Percentiles rank a stretch among this genome's conserved stretches.
Conservation (phyloP, 2,329 filamentous ascomycete species). For the Penicillium sp. region DNA sequence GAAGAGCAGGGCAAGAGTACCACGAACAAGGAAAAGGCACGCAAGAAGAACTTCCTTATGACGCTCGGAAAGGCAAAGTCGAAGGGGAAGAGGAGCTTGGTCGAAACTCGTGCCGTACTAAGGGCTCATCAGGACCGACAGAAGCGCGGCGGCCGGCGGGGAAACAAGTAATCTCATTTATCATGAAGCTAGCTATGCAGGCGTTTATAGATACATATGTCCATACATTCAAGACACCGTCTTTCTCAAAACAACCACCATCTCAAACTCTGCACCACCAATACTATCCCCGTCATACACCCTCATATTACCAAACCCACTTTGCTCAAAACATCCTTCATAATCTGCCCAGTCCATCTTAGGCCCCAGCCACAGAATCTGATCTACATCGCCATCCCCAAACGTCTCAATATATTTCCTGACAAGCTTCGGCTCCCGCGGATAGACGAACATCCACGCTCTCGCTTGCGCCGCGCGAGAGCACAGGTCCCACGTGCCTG, state of each 20-base stretch:
- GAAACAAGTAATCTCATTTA: slow-evolving; percentile 58
- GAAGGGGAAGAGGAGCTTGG: slow-evolving; percentile 93
- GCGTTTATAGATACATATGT: slow-evolving; percentile 4
- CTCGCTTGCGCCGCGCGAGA: slow-evolving; percentile 47
- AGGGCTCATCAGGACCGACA: slow-evolving; percentile 80
- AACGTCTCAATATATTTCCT: slow-evolving; percentile 47
- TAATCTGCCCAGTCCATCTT: slow-evolving; percentile 37
- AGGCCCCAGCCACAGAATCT: slow-evolving; percentile 38
- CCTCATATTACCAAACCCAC: slow-evolving; percentile 28
- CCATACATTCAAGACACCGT: slow-evolving; percentile 2
- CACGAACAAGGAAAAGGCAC: slow-evolving; percentile 94
- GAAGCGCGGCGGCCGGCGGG: slow-evolving; percentile 81
- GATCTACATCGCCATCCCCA: slow-evolving; percentile 21
- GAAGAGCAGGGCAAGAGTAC: slow-evolving; percentile 89
- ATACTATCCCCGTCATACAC: slow-evolving; percentile 11
- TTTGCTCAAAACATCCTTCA: slow-evolving; percentile 31
- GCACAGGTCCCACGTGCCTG: slow-evolving; percentile 51
- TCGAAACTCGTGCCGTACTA: slow-evolving; percentile 80
- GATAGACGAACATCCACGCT: slow-evolving; percentile 61
- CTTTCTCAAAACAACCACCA: slow-evolving; percentile 22
- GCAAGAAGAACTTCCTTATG: slow-evolving; percentile 99
- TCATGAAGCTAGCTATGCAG: slow-evolving; percentile 1
- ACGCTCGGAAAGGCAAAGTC: slow-evolving; percentile 93
- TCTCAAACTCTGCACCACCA: slow-evolving; percentile 34
- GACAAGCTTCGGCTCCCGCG: slow-evolving; percentile 53